phyloP scores from a whole-genome alignment of 2,329 filamentous ascomycete genomes.

The Aspergillus arachidicola region DNA sequence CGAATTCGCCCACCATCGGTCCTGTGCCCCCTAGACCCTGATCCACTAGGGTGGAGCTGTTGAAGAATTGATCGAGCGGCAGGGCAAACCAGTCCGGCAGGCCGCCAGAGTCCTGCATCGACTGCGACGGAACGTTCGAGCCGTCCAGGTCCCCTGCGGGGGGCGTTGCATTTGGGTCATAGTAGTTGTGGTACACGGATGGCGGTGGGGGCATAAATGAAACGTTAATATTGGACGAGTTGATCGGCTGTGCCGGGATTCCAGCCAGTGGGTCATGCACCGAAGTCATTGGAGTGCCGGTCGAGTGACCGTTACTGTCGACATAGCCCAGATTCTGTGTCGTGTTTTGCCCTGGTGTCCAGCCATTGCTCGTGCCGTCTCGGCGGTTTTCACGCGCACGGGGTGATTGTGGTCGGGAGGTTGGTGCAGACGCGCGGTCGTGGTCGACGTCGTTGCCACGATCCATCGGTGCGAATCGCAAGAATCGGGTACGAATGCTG shows the following conservation, averaged over 20 bases:
- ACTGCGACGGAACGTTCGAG: constrained; percentile 33
- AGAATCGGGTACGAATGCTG: constrained; percentile 60
- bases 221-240: constrained; percentile 48
- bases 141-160: constrained; percentile 34
- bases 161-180: constrained; percentile 40
- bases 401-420: constrained; percentile 42
- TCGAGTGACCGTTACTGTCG: constrained; percentile 27
- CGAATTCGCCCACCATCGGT: constrained; percentile 60
- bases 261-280: constrained; percentile 45
- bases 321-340: constrained; percentile 28
- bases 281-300: constrained; percentile 27
- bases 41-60: constrained; percentile 49
- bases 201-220: constrained; percentile 52
- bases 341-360: constrained; percentile 27
- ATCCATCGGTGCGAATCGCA: constrained; percentile 58
- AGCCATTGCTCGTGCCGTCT: constrained; percentile 29
- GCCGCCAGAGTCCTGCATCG: constrained; percentile 29
- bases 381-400: constrained; percentile 33
- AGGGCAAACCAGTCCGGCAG: constrained; percentile 63
- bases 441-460: constrained; percentile 46
- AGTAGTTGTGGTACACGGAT: constrained; percentile 50
- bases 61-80: constrained; percentile 63
- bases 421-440: constrained; percentile 38
- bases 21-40: constrained; percentile 62
- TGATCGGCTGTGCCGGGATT: constrained; percentile 48